Base-by-base conservation (phyloP, 2,329 filamentous ascomycete species). In the Hypoxylon sp. region DNA sequence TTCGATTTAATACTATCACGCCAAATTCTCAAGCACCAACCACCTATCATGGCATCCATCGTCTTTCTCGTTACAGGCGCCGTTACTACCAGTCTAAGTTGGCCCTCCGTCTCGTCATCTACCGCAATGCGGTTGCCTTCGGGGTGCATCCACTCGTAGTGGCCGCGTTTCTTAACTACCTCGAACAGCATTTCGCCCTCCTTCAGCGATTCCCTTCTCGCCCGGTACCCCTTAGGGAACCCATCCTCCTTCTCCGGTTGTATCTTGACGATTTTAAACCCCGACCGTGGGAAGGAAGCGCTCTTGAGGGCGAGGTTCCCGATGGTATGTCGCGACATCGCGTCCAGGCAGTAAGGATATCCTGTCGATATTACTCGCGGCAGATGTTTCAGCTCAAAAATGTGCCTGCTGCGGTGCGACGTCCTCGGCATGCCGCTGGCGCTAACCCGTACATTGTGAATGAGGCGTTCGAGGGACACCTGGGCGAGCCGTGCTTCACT, bases 381-480 rank as follows among this genome's bases (percentile, higher is more conserved):
- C 64, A 74, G 53, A 46, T 74, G 73, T 64, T 67, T 72, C 31
- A 76, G 65, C 30, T 74, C 70, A 63, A 73, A 76, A 42, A 76
- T 62, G 40, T 66, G 69, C 4, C 60, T 58, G 33, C 46, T 66
- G 37, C 73, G 75, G 6, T 65, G 61, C 22, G 61, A 65, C 5
- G 69, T 44, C 13, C 70, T 63, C 14, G 74, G 73, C 33, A 49
- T 65, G 10, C 61, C 72, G 27, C 51, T 56, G 6, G 69, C 11
- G 31, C 25, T 66, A 11, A 58, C 61, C 25, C 68, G 68, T 20
- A 75, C 66, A 30, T 56, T 62, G 42, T 69, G 64, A n/a, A 72
- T 53, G 6, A 66, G 53, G 10, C 76, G 74, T 22, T 74, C 66
- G 46, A 78, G 68, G 25, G 73, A 67, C 0, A 75, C 74, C 22